phyloP scores from a whole-genome alignment of 1,139 yeast genomes.

The Magnusiomyces suaveolens region DNA sequence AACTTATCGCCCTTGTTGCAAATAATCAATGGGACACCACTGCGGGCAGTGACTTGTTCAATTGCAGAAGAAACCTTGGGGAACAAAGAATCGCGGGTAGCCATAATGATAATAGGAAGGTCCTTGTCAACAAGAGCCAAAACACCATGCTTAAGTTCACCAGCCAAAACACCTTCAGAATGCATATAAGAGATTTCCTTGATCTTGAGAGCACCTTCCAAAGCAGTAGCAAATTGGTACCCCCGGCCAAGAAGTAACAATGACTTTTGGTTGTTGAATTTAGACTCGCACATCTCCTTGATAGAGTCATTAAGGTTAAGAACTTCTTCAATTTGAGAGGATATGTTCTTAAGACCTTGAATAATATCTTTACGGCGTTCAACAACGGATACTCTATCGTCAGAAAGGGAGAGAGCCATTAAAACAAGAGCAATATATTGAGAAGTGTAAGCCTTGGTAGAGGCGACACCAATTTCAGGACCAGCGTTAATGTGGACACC shows the following conservation, averaged over 20 bases:
- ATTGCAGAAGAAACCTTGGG: constrained; percentile 95
- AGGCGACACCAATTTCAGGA: constrained; percentile 98
- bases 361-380: constrained; percentile 79
- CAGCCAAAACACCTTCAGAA: constrained; percentile 98
- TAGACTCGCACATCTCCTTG: constrained; percentile 61
- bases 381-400: constrained; percentile 71
- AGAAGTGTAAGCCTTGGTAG: constrained; percentile 98
- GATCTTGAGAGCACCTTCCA: constrained; percentile 96
- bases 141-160: constrained; percentile 97
- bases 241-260: constrained; percentile 93
- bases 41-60: constrained; percentile 94
- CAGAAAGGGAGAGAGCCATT: constrained; percentile 90
- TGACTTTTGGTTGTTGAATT: constrained; percentile 73
- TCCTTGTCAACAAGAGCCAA: constrained; percentile 91
- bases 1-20: constrained; percentile 66
- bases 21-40: constrained; percentile 91
- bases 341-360: constrained; percentile 73
- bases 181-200: constrained; percentile 98
- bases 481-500: constrained; percentile 99
- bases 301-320: constrained; percentile 54
- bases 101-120: constrained; percentile 90
- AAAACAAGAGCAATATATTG: constrained; percentile 95
- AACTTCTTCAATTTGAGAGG: constrained; percentile 74
- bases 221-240: constrained; percentile 91
- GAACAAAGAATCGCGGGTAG: constrained; percentile 94